Evolutionary conservation across 2,329 filamentous ascomycete genomes (phyloP).

Genomic region (Penicillium sp.): DNA sequence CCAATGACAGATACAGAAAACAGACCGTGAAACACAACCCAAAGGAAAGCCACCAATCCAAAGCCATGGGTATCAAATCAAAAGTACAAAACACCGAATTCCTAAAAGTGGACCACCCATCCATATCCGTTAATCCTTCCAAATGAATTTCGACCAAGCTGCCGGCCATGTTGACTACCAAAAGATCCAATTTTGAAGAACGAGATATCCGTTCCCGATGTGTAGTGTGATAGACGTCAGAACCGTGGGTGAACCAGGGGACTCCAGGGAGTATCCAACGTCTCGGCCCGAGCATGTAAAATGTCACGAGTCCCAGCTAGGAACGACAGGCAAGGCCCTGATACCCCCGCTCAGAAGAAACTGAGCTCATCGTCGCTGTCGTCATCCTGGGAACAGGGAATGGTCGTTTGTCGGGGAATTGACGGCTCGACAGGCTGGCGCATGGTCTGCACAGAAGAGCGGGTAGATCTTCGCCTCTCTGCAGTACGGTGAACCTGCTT

Average conservation of each 20-base stretch:
- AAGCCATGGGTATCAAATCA: constrained; percentile 20
- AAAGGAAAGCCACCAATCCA: constrained; percentile 10
- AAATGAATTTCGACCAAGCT: constrained; percentile 2
- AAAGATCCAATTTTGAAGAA: neutral
- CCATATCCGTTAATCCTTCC: constrained; percentile 6
- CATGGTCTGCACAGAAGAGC: constrained; percentile 8
- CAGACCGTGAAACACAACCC: neutral
- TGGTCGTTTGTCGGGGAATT: constrained; percentile 16
- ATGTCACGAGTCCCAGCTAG: neutral
- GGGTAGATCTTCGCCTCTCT: constrained; percentile 16
- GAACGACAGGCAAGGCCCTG: neutral
- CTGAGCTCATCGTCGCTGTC: constrained; percentile 42
- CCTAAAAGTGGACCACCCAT: constrained; percentile 1
- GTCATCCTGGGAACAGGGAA: constrained; percentile 31
- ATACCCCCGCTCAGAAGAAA: constrained; percentile 28
- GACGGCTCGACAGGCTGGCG: neutral
- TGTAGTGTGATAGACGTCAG: neutral
- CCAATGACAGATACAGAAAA: neutral
- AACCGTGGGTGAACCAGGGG: neutral
- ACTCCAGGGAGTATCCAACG: neutral
- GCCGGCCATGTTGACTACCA: neutral
- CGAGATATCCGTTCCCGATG: constrained; percentile 1
- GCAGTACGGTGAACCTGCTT: constrained; percentile 19
- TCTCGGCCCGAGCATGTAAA: neutral
- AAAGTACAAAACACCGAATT: constrained; percentile 4